These are phyloP conservation scores for Przewalskia tangutica DNA, from an alignment of 257 asterid species.

Conservation along the genomic window DNA sequence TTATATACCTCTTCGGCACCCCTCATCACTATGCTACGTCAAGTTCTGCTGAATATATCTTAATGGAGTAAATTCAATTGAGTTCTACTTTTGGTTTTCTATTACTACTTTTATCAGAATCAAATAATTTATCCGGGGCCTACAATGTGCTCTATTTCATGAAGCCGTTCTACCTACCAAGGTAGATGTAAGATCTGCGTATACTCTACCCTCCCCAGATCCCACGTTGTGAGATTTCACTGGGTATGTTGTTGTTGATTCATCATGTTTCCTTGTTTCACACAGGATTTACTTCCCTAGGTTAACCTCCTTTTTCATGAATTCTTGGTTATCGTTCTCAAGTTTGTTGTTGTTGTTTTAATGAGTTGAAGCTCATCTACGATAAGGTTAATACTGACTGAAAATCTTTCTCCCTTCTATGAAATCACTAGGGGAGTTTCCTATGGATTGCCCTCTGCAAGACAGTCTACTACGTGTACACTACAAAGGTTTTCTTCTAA, in stretches of 20 bases:
- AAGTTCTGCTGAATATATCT: background rate
- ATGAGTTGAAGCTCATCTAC: background rate
- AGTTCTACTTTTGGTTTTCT: background rate
- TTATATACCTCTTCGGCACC: background rate
- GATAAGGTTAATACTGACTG: background rate
- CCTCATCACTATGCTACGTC: background rate
- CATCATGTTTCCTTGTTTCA: background rate
- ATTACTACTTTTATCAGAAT: background rate
- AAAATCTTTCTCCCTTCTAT: conserved; percentile 13
- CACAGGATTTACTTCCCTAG: background rate
- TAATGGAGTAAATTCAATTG: background rate
- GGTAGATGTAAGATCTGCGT: too few relatives aligned
- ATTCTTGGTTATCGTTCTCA: background rate
- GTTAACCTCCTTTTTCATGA: background rate
- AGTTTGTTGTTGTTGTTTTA: background rate
- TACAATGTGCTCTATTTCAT: background rate
- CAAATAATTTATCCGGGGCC: background rate
- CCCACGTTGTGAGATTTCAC: too few relatives aligned
- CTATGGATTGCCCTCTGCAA: conserved; percentile 98
- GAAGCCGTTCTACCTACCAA: background rate
- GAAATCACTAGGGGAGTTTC: conserved; percentile 79
- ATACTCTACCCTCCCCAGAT: too few relatives aligned
- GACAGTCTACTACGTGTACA: conserved; percentile 85
- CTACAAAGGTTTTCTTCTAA: conserved; percentile 83
- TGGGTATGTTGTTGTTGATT: background rate